These are phyloP conservation scores for Diaporthe velutina DNA, from an alignment of 2,329 filamentous ascomycete species.

Conservation along the genomic window DNA sequence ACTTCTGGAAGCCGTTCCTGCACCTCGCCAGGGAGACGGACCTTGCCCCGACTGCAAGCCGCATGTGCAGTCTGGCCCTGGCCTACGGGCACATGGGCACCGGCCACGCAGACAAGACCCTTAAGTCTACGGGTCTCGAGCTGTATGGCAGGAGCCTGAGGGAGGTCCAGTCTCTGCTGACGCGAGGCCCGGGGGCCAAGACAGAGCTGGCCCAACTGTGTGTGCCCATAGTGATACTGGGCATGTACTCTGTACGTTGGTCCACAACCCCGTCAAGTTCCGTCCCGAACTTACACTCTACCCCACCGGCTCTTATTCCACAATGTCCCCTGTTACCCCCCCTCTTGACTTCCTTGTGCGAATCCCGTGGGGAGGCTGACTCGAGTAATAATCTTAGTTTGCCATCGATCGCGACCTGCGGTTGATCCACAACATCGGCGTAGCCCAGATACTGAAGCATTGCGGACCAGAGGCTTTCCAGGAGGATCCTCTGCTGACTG, in stretches of 20 bases:
- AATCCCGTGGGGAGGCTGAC: slow-evolving; percentile 3
- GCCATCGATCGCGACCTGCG: slow-evolving; percentile 44
- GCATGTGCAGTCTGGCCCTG: slow-evolving; percentile 41
- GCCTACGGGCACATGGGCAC: slow-evolving; percentile 40
- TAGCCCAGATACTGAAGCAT: slow-evolving; percentile 45
- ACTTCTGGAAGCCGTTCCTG: slow-evolving; percentile 46
- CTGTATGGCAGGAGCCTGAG: slow-evolving; percentile 36
- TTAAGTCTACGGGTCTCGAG: slow-evolving; percentile 39
- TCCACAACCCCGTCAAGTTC: not conserved
- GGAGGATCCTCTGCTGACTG: slow-evolving; percentile 42
- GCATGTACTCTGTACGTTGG: slow-evolving; percentile 40
- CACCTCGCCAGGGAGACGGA: slow-evolving; percentile 41
- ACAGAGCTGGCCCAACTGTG: slow-evolving; percentile 35
- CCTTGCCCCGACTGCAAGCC: slow-evolving; percentile 39
- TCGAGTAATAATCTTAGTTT: slow-evolving; percentile 35
- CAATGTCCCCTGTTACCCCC: slow-evolving; percentile 17
- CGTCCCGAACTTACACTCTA: not conserved
- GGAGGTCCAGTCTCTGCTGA: slow-evolving; percentile 39
- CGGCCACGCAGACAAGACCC: slow-evolving; percentile 28
- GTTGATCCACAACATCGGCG: slow-evolving; percentile 45
- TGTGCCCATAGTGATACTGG: slow-evolving; percentile 37
- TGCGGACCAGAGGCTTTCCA: slow-evolving; percentile 46
- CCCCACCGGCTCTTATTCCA: slow-evolving; percentile 5
- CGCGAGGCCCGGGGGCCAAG: slow-evolving; percentile 2
- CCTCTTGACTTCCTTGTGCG: not conserved